Evolutionary conservation across 495 filamentous ascomycete genomes (phyloP).

Genomic region (Neurospora intermedia): DNA sequence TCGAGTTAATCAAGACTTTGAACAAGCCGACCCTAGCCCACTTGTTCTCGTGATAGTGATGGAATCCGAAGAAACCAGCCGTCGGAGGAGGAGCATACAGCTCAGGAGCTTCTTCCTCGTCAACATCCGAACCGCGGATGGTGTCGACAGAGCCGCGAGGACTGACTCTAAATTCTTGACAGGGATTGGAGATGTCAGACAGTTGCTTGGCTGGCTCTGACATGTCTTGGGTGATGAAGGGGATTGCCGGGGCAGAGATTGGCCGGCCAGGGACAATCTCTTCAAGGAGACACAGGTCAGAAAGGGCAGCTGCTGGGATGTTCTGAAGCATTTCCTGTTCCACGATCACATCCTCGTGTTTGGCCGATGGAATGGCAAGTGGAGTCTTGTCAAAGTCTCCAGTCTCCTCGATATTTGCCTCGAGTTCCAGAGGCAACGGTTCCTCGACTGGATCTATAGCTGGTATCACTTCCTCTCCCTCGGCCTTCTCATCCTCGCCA

Average conservation of each 20-base stretch:
- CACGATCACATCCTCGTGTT: not conserved
- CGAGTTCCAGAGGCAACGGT: not conserved
- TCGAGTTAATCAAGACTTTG: slow-evolving; percentile 16
- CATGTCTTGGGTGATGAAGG: not conserved
- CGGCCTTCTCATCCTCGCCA: not conserved
- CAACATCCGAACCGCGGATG: slow-evolving; percentile 3
- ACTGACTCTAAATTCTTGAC: not conserved
- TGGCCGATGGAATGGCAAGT: not conserved
- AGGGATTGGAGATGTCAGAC: not conserved
- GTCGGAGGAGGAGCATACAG: slow-evolving; percentile 19
- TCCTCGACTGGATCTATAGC: not conserved
- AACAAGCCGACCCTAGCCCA: slow-evolving; percentile 24
- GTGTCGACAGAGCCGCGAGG: slow-evolving; percentile 16
- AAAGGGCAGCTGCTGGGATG: not conserved
- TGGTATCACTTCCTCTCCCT: not conserved
- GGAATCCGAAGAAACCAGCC: slow-evolving; percentile 30
- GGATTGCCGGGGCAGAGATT: not conserved
- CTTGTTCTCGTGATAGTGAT: slow-evolving; percentile 17
- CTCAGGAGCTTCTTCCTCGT: not conserved
- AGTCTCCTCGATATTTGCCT: not conserved
- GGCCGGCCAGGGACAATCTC: not conserved
- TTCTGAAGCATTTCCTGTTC: not conserved
- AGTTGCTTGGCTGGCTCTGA: not conserved
- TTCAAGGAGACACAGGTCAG: not conserved
- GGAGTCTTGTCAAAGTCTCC: not conserved